Percentiles rank a stretch among this genome's conserved stretches.
Evolutionary conservation across 805 yeast species (phyloP).

Genomic region (Tetrapisispora taiwanensis): DNA sequence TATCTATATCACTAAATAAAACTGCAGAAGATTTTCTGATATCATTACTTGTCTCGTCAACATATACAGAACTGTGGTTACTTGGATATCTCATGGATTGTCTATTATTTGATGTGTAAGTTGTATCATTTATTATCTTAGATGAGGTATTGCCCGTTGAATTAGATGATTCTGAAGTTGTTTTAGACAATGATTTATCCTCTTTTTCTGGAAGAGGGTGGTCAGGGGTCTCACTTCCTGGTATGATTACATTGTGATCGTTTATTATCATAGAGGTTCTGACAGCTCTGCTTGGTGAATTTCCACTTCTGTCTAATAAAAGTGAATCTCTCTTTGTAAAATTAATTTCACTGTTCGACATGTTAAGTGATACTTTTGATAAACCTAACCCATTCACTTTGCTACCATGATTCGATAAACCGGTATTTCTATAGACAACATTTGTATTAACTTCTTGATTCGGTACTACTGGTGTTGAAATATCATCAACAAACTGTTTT

Average conservation of each 20-base stretch:
- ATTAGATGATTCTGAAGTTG: not conserved
- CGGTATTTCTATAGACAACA: not conserved
- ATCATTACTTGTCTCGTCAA: not conserved
- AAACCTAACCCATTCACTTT: conserved; percentile 1
- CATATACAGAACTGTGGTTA: not conserved
- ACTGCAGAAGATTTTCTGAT: not conserved
- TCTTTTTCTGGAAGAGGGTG: not conserved
- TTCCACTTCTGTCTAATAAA: not conserved
- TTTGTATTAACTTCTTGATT: not conserved
- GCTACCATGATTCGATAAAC: no score
- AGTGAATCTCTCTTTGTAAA: not conserved
- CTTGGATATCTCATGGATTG: not conserved
- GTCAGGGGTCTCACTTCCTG: not conserved
- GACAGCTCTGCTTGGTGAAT: conserved; percentile 14
- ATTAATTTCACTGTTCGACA: not conserved
- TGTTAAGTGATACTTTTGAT: not conserved
- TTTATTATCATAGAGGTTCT: conserved; percentile 14
- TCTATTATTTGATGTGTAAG: not conserved
- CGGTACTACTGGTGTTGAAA: not conserved
- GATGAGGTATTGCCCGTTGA: not conserved
- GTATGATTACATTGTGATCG: conserved; percentile 1
- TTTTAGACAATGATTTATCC: not conserved
- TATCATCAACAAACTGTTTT: not conserved
- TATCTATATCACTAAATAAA: not conserved
- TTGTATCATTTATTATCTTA: not conserved